A percentile compares a stretch with the other conserved stretches of the same genome.
Evolutionary conservation across 768 basidiomycete genomes (phyloP).

Genomic region (Boletales sp.): DNA sequence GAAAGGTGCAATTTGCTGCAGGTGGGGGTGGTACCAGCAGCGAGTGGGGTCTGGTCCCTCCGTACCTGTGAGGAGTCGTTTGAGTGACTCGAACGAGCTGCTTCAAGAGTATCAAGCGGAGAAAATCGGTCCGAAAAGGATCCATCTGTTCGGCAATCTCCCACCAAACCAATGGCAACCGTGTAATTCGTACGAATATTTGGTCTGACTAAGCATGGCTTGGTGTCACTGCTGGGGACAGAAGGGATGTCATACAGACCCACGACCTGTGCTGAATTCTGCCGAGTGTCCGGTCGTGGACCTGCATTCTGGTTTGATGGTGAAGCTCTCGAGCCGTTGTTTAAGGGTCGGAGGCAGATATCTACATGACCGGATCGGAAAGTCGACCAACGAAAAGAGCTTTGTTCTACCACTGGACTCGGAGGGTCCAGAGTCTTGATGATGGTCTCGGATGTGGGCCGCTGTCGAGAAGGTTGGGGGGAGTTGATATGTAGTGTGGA

Average conservation of each 20-base stretch:
- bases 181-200: not conserved
- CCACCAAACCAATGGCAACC: not conserved
- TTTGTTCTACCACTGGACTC: not conserved
- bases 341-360: slow-evolving; percentile 7
- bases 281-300: not conserved
- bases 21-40: not conserved
- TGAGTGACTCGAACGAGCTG: not conserved
- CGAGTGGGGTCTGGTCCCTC: not conserved
- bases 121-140: not conserved
- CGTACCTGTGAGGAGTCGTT: not conserved
- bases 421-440: slow-evolving; percentile 8
- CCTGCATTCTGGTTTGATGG: not conserved
- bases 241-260: not conserved
- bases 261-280: not conserved
- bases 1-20: slow-evolving; percentile 10
- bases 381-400: slow-evolving; percentile 14
- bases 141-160: not conserved
- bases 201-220: not conserved
- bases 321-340: not conserved
- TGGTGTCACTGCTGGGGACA: not conserved
- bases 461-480: not conserved
- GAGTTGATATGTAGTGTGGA: not conserved
- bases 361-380: slow-evolving; percentile 27
- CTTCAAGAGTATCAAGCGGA: not conserved
- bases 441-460: not conserved